Percentiles rank a stretch among this genome's conserved stretches.
These are phyloP conservation scores for Taiwanofungus camphoratus DNA, from an alignment of 1,284 basidiomycete genomes.

Conservation along the genomic window DNA sequence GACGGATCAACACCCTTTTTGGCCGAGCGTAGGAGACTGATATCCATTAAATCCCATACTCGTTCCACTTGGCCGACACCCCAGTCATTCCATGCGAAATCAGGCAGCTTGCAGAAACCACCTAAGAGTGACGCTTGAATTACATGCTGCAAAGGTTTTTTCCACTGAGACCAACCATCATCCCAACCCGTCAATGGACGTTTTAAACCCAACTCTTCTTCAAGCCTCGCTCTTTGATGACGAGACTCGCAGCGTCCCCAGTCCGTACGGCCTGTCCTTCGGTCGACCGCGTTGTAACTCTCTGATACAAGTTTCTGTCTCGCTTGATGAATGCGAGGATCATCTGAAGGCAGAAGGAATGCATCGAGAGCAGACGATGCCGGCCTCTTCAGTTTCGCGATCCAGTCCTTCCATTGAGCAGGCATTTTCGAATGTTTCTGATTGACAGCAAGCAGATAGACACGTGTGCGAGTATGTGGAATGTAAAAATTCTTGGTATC, in stretches of 20 bases:
- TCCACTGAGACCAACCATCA: slow-evolving; percentile 50
- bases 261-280: slow-evolving; percentile 71
- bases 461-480: slow-evolving; percentile 88
- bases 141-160: background rate
- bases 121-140: slow-evolving; percentile 34
- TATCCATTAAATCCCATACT: slow-evolving; percentile 93
- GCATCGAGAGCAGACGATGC: slow-evolving; percentile 89
- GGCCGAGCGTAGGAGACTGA: slow-evolving; percentile 79
- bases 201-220: slow-evolving; percentile 78
- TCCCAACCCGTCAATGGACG: slow-evolving; percentile 92
- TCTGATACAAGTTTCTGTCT: slow-evolving; percentile 78
- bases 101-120: slow-evolving; percentile 82
- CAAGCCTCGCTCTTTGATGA: slow-evolving; percentile 82
- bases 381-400: slow-evolving; percentile 71
- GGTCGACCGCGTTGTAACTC: slow-evolving; percentile 52
- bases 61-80: slow-evolving; percentile 86
- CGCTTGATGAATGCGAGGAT: slow-evolving; percentile 86
- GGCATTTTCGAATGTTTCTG: slow-evolving; percentile 54
- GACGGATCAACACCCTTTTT: slow-evolving; percentile 77
- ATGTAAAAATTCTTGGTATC: slow-evolving; percentile 96
- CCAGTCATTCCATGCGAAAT: slow-evolving; percentile 96
- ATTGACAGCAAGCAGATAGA: slow-evolving; percentile 81
- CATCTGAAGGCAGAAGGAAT: slow-evolving; percentile 87
- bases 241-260: slow-evolving; percentile 92
- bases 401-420: slow-evolving; percentile 63